Conservation (phyloP, 768 basidiomycete species). For the Hygrophoropsis aurantiaca region DNA sequence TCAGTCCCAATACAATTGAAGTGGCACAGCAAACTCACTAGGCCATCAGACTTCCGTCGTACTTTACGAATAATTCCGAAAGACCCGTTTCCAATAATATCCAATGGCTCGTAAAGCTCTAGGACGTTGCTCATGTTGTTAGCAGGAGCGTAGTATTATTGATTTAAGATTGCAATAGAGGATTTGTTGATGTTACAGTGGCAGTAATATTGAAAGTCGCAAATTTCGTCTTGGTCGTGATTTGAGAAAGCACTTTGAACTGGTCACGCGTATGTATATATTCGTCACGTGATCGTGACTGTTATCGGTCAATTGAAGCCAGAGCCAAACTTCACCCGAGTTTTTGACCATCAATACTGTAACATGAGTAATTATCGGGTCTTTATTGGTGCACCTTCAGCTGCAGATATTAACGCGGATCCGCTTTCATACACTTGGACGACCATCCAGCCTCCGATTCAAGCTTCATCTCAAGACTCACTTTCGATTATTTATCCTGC, state of each 20-base stretch:
- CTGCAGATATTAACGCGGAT: conserved; percentile 35
- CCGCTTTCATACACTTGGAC: conserved; percentile 44
- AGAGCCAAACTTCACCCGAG: not conserved
- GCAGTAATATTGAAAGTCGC: conserved; percentile 4
- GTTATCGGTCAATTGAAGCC: not conserved
- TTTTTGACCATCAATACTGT: not conserved
- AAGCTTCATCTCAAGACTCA: conserved; percentile 13
- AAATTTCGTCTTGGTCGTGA: conserved; percentile 16
- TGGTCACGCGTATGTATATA: conserved; percentile 18
- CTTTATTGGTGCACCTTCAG: conserved; percentile 49
- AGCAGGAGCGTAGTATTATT: conserved; percentile 2
- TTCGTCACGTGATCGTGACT: conserved; percentile 28
- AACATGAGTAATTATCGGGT: conserved; percentile 42
- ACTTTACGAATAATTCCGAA: conserved; percentile 99
- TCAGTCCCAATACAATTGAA: not conserved
- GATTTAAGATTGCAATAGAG: no score
- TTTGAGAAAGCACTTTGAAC: conserved; percentile 17
- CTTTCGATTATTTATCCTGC: conserved; percentile 40
- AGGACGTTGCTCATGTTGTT: conserved; percentile 44
- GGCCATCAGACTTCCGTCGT: conserved; percentile 75
- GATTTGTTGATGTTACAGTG: not conserved
- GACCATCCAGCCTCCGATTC: conserved; percentile 33
- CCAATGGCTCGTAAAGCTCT: conserved; percentile 82
- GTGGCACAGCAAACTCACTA: conserved; percentile 48
- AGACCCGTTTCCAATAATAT: conserved; percentile 94